Evolutionary conservation across 495 filamentous ascomycete species (phyloP).

Genomic region (Monascus purpureus): DNA sequence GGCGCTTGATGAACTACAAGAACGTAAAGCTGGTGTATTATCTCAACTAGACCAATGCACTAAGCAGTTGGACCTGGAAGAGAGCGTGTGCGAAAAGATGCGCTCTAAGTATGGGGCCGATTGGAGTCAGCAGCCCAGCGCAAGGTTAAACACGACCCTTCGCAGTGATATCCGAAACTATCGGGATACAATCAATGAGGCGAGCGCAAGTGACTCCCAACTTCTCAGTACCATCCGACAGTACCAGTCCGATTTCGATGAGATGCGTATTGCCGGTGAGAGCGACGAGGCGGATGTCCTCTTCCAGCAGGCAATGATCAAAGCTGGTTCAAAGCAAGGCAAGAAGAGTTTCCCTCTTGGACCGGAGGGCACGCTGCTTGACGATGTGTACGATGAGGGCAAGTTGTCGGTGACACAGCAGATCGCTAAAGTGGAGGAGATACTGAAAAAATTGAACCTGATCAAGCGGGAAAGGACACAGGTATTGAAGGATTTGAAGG

Average conservation of each 20-base stretch:
- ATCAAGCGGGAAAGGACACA: slow-evolving; percentile 82
- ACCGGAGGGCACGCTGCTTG: slow-evolving; percentile 64
- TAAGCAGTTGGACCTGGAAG: slow-evolving; percentile 87
- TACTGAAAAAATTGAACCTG: slow-evolving; percentile 80
- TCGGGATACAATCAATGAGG: slow-evolving; percentile 76
- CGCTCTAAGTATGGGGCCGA: slow-evolving; percentile 89
- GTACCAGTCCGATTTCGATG: slow-evolving; percentile 78
- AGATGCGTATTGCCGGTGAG: slow-evolving; percentile 86
- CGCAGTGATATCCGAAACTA: slow-evolving; percentile 78
- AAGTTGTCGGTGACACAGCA: slow-evolving; percentile 74
- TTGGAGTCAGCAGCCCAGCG: slow-evolving; percentile 95
- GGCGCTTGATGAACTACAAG: slow-evolving; percentile 64
- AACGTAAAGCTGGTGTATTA: slow-evolving; percentile 60
- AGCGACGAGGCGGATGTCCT: slow-evolving; percentile 78
- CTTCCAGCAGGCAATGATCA: slow-evolving; percentile 72
- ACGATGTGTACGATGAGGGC: slow-evolving; percentile 79
- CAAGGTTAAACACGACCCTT: slow-evolving; percentile 72
- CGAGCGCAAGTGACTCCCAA: slow-evolving; percentile 74
- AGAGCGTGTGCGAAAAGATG: slow-evolving; percentile 98
- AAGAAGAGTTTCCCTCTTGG: slow-evolving; percentile 34
- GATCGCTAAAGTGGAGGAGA: slow-evolving; percentile 76
- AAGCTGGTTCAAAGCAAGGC: slow-evolving; percentile 44
- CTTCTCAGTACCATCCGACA: slow-evolving; percentile 71
- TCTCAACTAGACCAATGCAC: slow-evolving; percentile 60
- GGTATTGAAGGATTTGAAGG: slow-evolving; percentile 91